Evolutionary conservation across 805 yeast species (phyloP).

Genomic region (Tanozyma kutaoensis): DNA sequence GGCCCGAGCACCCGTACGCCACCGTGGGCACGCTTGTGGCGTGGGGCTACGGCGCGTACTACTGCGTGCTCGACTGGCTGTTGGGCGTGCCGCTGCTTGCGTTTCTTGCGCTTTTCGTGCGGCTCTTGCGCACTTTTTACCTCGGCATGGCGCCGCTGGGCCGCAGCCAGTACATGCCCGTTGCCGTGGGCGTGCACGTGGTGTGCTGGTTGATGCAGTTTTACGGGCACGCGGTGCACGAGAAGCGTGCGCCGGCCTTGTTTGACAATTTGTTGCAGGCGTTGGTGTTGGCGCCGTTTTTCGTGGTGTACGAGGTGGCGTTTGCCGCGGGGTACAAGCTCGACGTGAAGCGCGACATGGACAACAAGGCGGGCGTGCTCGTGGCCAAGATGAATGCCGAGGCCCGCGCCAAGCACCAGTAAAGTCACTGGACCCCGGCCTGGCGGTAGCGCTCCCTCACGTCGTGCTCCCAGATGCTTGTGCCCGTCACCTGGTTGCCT

Average conservation of each 20-base stretch:
- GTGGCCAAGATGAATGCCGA: conserved; percentile 16
- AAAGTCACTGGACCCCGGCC: too few relatives aligned
- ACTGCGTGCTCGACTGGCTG: conserved; percentile 38
- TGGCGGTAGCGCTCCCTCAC: conserved; percentile 28
- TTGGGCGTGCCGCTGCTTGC: background rate
- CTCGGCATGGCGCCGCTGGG: too few relatives aligned
- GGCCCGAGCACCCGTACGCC: conserved; percentile 10
- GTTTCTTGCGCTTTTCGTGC: too few relatives aligned
- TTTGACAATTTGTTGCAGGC: conserved; percentile 77
- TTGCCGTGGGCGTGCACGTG: conserved; percentile 22
- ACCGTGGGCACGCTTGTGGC: conserved; percentile 37
- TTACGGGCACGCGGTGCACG: conserved; percentile 77
- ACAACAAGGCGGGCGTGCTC: conserved; percentile 27
- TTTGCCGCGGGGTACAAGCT: conserved; percentile 52
- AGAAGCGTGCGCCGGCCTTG: conserved; percentile 75
- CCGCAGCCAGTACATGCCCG: background rate
- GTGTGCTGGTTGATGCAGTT: conserved; percentile 74
- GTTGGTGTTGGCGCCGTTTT: conserved; percentile 80
- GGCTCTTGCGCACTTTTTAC: too few relatives aligned
- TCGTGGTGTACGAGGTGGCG: conserved; percentile 67
- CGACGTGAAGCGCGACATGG: conserved; percentile 37
- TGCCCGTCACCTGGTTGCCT: conserved; percentile 65
- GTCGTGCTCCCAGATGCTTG: conserved; percentile 44
- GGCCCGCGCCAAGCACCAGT: too few relatives aligned
- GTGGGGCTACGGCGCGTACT: conserved; percentile 40